Conservation (phyloP, 2,329 filamentous ascomycete genomes). For the Sporothrix schenckii region DNA sequence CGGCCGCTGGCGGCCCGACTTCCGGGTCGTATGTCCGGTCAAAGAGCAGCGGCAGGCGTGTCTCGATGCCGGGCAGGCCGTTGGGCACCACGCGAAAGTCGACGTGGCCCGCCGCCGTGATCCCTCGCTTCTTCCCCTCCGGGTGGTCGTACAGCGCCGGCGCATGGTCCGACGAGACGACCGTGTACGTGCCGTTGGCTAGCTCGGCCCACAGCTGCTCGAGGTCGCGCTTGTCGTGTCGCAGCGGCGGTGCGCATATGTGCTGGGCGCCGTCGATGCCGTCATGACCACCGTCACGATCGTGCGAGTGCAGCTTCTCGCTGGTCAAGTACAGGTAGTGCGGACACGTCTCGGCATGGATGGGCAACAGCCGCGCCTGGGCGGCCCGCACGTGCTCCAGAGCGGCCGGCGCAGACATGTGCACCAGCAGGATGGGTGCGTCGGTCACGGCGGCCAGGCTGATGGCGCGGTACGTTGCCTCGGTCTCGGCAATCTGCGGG, state of each 20-base stretch:
- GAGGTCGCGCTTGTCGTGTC: slow-evolving; percentile 49
- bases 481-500: slow-evolving; percentile 52
- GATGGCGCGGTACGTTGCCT: slow-evolving; percentile 55
- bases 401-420: slow-evolving; percentile 53
- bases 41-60: slow-evolving; percentile 54
- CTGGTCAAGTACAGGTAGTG: slow-evolving; percentile 60
- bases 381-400: slow-evolving; percentile 54
- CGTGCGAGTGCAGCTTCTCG: slow-evolving; percentile 40
- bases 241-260: slow-evolving; percentile 57
- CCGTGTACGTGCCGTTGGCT: slow-evolving; percentile 57
- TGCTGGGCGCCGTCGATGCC: slow-evolving; percentile 49
- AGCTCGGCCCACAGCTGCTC: slow-evolving; percentile 57
- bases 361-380: slow-evolving; percentile 53
- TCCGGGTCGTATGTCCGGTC: slow-evolving; percentile 38
- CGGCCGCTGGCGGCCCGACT: slow-evolving; percentile 32
- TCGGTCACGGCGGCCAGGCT: slow-evolving; percentile 54
- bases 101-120: slow-evolving; percentile 21
- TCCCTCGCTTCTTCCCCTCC: slow-evolving; percentile 37
- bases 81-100: slow-evolving; percentile 60
- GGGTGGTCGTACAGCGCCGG: slow-evolving; percentile 53
- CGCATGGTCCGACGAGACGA: slow-evolving; percentile 55
- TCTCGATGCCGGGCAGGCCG: slow-evolving; percentile 61
- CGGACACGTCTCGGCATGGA: slow-evolving; percentile 61
- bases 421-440: slow-evolving; percentile 57
- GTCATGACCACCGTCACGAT: not conserved